phyloP scores from a whole-genome alignment of 257 asterid genomes.

The Penstemon eatonii region DNA sequence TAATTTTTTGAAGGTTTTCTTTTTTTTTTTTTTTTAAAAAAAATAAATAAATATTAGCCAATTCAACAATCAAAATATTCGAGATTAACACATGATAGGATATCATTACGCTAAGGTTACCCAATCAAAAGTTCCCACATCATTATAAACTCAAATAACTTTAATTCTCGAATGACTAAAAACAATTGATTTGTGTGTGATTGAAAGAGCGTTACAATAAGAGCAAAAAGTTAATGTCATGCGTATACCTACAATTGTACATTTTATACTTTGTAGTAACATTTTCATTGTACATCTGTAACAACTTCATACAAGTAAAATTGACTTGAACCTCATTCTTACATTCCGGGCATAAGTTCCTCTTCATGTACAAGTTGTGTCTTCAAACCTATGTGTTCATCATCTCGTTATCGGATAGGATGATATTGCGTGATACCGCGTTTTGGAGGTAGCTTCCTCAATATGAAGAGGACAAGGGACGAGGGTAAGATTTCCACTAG shows the following conservation, averaged over 20 bases:
- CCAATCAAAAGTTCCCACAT: too few relatives aligned
- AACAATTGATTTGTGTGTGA: too few relatives aligned
- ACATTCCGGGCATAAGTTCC: slow-evolving; percentile 18
- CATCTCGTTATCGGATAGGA: slow-evolving; percentile 64
- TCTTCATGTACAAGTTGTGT: slow-evolving; percentile 5
- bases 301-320: background rate
- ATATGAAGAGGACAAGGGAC: slow-evolving; percentile 85
- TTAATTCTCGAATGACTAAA: too few relatives aligned
- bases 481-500: slow-evolving; percentile 90
- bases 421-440: slow-evolving; percentile 91
- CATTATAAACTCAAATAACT: too few relatives aligned
- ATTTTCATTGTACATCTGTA: background rate
- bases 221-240: too few relatives aligned
- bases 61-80: too few relatives aligned
- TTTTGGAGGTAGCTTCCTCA: slow-evolving; percentile 94
- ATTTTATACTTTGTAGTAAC: slow-evolving; percentile 13
- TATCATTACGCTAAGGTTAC: too few relatives aligned
- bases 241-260: background rate
- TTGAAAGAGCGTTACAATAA: too few relatives aligned
- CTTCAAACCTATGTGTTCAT: slow-evolving; percentile 14
- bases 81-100: too few relatives aligned
- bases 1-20: too few relatives aligned
- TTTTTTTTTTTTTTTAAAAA: too few relatives aligned
- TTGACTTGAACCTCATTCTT: slow-evolving; percentile 9
- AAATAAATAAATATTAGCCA: too few relatives aligned